These are phyloP conservation scores for Spencermartinsiella ligniputridi DNA, from an alignment of 1,139 yeast species.

Conservation along the genomic window DNA sequence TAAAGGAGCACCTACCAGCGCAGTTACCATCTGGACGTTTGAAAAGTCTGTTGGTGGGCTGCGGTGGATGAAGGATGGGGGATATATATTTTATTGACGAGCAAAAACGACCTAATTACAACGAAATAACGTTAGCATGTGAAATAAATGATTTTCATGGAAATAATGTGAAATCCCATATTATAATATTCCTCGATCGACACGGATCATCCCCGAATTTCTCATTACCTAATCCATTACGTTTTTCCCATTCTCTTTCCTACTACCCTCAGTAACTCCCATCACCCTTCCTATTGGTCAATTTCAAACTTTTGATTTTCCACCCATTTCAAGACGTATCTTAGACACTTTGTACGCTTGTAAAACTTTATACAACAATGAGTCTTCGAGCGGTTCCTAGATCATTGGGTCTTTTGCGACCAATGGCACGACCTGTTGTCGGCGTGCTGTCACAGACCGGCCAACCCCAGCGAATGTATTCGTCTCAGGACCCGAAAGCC, in stretches of 20 bases:
- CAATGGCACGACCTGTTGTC: conserved; percentile 23
- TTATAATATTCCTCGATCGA: no score
- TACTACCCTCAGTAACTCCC: conserved; percentile 1
- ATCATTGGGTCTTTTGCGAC: conserved; percentile 17
- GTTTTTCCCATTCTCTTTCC: no score
- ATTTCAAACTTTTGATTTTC: no score
- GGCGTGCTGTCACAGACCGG: conserved; percentile 11
- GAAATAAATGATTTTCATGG: no score
- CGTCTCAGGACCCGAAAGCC: conserved; percentile 70
- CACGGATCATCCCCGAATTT: no score
- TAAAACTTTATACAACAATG: no score
- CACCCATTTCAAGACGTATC: no score
- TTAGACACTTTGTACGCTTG: no score
- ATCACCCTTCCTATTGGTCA: conserved; percentile 1
- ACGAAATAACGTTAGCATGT: no score
- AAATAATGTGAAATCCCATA: no score
- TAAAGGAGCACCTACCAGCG: conserved; percentile 77
- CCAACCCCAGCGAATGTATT: conserved; percentile 28
- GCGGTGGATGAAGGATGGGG: conserved; percentile 12
- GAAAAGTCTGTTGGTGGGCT: conserved; percentile 40
- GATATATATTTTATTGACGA: background rate
- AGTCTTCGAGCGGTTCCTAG: conserved; percentile 30
- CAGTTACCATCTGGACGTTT: conserved; percentile 68
- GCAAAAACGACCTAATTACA: no score
- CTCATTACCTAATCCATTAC: no score